These are phyloP conservation scores for Calendula officinalis DNA, from an alignment of 129 eudicot species.

Conservation along the genomic window DNA sequence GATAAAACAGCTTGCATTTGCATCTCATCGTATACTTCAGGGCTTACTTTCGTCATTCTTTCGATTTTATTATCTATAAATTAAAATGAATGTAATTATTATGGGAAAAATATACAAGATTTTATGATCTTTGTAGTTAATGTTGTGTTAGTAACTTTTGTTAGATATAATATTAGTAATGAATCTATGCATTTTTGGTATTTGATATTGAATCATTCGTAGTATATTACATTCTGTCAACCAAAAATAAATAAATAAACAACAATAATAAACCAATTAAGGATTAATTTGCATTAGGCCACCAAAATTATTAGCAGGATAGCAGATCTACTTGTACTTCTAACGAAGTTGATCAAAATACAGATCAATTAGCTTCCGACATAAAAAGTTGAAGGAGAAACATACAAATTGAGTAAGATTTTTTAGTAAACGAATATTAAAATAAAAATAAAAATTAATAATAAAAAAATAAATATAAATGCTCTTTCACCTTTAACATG, in stretches of 20 bases:
- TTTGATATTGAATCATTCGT: no score
- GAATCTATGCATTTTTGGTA: no score
- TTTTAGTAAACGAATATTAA: slow-evolving; percentile 12
- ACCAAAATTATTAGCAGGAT: slow-evolving; percentile 6
- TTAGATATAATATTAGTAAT: neutral
- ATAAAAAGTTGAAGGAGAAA: slow-evolving; percentile 13
- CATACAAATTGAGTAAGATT: slow-evolving; percentile 23
- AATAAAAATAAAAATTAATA: no score
- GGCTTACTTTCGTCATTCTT: slow-evolving; percentile 88
- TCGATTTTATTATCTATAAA: slow-evolving; percentile 31
- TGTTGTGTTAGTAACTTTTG: neutral
- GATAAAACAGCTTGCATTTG: slow-evolving; percentile 51
- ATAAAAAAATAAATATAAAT: slow-evolving; percentile 6
- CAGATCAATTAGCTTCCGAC: slow-evolving; percentile 8
- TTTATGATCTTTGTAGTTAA: neutral
- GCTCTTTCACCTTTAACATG: slow-evolving; percentile 1
- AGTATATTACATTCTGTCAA: slow-evolving; percentile 5
- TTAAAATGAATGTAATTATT: neutral
- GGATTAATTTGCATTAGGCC: slow-evolving; percentile 5
- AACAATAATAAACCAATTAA: neutral
- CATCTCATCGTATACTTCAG: slow-evolving; percentile 59
- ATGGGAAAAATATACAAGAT: neutral
- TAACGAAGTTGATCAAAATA: slow-evolving; percentile 22
- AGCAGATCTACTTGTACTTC: slow-evolving; percentile 29
- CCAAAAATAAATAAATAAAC: no score